Percentiles rank a stretch among this genome's conserved stretches.
Conservation (phyloP, 768 basidiomycete genomes). For the Mycena galericulata region DNA sequence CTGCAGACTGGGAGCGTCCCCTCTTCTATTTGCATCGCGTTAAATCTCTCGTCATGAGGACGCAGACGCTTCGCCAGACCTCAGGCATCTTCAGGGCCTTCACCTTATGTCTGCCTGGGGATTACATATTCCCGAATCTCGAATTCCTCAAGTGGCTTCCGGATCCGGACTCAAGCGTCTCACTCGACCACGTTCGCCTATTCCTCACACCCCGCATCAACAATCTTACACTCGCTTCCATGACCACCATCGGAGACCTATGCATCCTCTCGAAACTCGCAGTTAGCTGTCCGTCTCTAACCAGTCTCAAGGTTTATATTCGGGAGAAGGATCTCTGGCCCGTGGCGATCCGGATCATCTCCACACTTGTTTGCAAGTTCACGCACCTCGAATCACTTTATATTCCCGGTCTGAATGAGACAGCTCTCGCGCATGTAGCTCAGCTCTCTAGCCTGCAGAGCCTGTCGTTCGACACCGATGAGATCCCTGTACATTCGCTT, state of each 20-base stretch:
- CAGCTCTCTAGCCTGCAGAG: neutral
- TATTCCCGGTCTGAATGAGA: neutral
- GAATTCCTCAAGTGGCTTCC: neutral
- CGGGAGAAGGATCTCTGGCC: no score
- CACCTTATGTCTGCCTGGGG: neutral
- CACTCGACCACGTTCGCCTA: neutral
- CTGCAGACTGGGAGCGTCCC: constrained; percentile 4
- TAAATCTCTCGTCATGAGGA: neutral
- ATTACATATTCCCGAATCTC: constrained; percentile 11
- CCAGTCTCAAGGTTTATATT: neutral
- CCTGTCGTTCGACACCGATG: neutral
- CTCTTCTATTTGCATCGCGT: constrained; percentile 1
- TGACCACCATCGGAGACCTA: neutral
- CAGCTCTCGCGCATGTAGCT: neutral
- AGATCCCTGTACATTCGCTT: neutral
- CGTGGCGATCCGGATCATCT: neutral
- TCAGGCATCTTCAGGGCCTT: neutral
- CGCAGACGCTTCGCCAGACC: neutral
- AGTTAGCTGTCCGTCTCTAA: neutral
- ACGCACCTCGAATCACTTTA: neutral
- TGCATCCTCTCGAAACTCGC: constrained; percentile 1
- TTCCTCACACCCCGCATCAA: neutral
- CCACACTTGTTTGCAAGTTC: neutral
- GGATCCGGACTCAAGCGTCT: neutral
- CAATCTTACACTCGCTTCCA: neutral